Base-by-base conservation (phyloP, 2,329 filamentous ascomycete genomes). In the Exophiala dermatitidis region DNA sequence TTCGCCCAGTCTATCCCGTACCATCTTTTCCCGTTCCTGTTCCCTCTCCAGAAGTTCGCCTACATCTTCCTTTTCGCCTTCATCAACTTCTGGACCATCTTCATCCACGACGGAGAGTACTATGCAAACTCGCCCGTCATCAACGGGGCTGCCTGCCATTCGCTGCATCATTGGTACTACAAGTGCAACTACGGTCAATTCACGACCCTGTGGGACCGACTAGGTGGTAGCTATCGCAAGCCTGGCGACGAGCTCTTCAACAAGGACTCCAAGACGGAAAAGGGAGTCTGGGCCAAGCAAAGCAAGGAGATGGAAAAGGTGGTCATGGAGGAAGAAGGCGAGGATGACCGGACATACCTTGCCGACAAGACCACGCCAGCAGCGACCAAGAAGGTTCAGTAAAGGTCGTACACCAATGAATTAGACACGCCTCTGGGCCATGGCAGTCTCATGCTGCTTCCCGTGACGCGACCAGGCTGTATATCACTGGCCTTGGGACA, bases 61-160 rank as follows among this genome's bases (percentile, higher is more conserved):
- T 95, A 90, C 66, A 83, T 96, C 48, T 78, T 78, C 8, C 82
- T 95, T 36, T 97, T 96, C 73, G 76, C 85, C 63, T 94, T 95
- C 68, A 88, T 97, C 75, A 95, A 97, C 73, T 82, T 96, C 71
- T 97, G 91, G 91, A 95, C 90, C 37, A 88, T 97, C 64, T 79
- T 96, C 73, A 96, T 97, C 66, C 83, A 97, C 71, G 91, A 97
- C 65, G 91, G 91, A 65, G 91, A 97, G 73, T 96, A 95, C 68
- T 81, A 94, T 10, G 85, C 89, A 65, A 87, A 96, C 72, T 88
- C 85, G 65, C 86, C 89, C n/a, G 71, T 96, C 62, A 83, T 96
- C 72, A 97, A 97, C 68, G 91, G 91, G 48, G 90, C 91, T 8
- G 91, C 91, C 30, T 96, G 91, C 77, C 91, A 96, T 71, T 89